Percentiles rank a stretch among this genome's conserved stretches.
phyloP scores from a whole-genome alignment of 179 eudicot species.

The Gypsophila paniculata region DNA sequence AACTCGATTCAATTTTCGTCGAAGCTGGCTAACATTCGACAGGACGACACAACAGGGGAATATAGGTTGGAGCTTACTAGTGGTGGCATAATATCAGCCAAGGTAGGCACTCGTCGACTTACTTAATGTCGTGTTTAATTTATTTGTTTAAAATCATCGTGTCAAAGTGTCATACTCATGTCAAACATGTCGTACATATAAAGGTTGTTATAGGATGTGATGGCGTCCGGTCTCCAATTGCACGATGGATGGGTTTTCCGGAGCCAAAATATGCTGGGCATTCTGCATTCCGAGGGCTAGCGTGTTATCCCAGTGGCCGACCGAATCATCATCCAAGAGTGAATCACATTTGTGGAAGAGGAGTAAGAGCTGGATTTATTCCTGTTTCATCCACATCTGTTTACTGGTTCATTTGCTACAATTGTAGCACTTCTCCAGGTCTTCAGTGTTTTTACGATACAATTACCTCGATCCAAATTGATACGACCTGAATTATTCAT shows the following conservation, averaged over 20 bases:
- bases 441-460: no score
- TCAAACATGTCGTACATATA: neutral
- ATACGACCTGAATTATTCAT: no score
- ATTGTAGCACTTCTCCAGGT: conserved; percentile 62
- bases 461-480: no score
- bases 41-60: conserved; percentile 35
- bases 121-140: no score
- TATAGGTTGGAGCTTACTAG: conserved; percentile 45
- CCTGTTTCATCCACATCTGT: conserved; percentile 75
- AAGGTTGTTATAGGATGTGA: conserved; percentile 89
- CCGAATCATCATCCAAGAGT: conserved; percentile 48
- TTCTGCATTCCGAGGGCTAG: conserved; percentile 70
- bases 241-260: conserved; percentile 83
- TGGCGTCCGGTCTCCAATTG: conserved; percentile 74
- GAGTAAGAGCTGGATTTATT: conserved; percentile 66
- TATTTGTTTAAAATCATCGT: no score
- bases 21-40: conserved; percentile 52
- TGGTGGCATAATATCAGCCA: conserved; percentile 55
- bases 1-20: conserved; percentile 52
- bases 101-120: conserved; percentile 36
- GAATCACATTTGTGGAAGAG: conserved; percentile 58
- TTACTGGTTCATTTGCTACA: conserved; percentile 80
- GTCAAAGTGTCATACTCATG: no score
- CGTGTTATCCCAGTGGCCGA: conserved; percentile 57
- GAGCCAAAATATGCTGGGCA: conserved; percentile 71